Evolutionary conservation across 495 filamentous ascomycete species (phyloP), one percentile per base, ranked within the genome.

Genomic region (Cercophora samala): DNA sequence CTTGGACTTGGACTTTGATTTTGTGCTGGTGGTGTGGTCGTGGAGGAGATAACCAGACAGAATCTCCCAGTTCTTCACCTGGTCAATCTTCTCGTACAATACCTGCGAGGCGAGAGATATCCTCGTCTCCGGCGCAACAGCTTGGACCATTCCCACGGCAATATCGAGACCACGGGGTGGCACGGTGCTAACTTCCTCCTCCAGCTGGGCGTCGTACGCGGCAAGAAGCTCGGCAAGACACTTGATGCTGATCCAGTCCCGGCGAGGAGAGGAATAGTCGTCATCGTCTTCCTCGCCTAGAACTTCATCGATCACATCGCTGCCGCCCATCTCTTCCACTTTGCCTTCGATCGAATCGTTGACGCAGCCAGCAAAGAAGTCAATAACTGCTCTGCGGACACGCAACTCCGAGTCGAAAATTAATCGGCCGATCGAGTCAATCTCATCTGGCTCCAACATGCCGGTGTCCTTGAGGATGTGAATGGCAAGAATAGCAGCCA

Each of bases 201-300:
- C 73, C 69, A 83, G 68, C 69, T 82, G 75, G 1, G 80, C 80
- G 71, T 96, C 91, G 68, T 97, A 98, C 4, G 85, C 81, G 18
- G 88, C 83, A n/a, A 99, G 81, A 17, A 90, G 88, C 73, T 97
- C 93, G 0, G 87, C 90, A 4, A 99, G 83, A 65, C 90, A 93
- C 78, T 98, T 99, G 70, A 93, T 88, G 70, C 89, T 92, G 65
- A 98, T 86, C 95, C 95, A 99, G 22, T 88, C 87, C 55, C 86
- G 80, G 71, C 90, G 88, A 0, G 93, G 91, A 0, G 84, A 84
- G 23, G 90, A 88, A 66, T 83, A 90, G 67, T 95, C 89, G 21
- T 93, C 90, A 24, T 90, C 74, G 23, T 90, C 85, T 26, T 93
- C 92, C 24, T 90, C 87, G 5, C 95, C 79, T 17, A 82, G 83